Evolutionary conservation across 2,329 filamentous ascomycete species (phyloP).

Genomic region (Paecilomyces sp.): DNA sequence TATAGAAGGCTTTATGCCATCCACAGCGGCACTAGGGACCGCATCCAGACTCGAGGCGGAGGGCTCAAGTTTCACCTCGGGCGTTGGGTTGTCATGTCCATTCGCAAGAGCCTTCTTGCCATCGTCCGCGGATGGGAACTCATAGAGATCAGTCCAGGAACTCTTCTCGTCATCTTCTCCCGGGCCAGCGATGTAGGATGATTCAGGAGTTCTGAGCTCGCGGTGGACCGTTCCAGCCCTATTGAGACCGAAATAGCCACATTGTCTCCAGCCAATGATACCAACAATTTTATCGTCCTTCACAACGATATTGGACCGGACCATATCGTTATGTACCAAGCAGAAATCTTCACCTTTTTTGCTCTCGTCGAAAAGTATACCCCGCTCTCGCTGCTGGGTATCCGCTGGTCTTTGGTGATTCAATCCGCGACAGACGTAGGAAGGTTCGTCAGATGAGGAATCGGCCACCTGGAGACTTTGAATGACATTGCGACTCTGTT

Average conservation of each 20-base stretch:
- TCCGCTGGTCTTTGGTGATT: conserved; percentile 20
- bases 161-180: conserved; percentile 8
- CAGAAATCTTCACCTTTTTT: conserved; percentile 17
- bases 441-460: conserved; percentile 17
- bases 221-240: conserved; percentile 27
- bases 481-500: conserved; percentile 28
- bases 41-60: conserved; percentile 20
- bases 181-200: conserved; percentile 6
- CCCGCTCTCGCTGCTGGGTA: conserved; percentile 17
- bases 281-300: conserved; percentile 30
- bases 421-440: conserved; percentile 26
- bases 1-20: conserved; percentile 13
- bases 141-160: conserved; percentile 31
- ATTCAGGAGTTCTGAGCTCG: conserved; percentile 19
- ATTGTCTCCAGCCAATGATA: conserved; percentile 31
- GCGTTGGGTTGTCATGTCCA: conserved; percentile 11
- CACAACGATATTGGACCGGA: conserved; percentile 30
- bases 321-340: conserved; percentile 32
- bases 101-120: conserved; percentile 8
- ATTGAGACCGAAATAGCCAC: conserved; percentile 32
- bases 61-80: conserved; percentile 29
- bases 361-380: conserved; percentile 25
- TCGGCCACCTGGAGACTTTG: conserved; percentile 20
- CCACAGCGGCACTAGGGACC: conserved; percentile 20
- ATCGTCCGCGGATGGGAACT: conserved; percentile 13